phyloP scores from a whole-genome alignment of 2,329 filamentous ascomycete species.

The Ophiostoma montium region DNA sequence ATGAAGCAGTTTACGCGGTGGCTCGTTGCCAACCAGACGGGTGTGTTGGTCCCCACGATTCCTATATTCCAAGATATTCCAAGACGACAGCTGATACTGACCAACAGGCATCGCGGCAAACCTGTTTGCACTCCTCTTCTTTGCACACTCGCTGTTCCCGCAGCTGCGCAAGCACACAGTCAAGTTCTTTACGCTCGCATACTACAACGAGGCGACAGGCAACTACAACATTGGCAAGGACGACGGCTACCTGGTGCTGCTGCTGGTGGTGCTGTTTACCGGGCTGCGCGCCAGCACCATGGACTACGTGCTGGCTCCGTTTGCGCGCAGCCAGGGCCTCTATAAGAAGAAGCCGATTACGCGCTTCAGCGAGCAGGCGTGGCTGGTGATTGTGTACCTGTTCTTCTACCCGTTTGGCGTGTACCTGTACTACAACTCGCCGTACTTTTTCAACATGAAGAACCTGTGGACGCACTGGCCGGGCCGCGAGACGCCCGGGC shows the following conservation, averaged over 20 bases:
- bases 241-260: conserved; percentile 63
- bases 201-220: conserved; percentile 56
- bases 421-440: conserved; percentile 68
- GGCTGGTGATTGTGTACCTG: conserved; percentile 73
- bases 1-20: conserved; percentile 48
- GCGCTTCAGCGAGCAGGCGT: conserved; percentile 87
- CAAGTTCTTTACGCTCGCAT: conserved; percentile 79
- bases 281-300: conserved; percentile 71
- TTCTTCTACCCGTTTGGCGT: conserved; percentile 74
- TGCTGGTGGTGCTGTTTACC: conserved; percentile 74
- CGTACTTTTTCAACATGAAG: conserved; percentile 62
- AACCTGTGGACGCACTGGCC: conserved; percentile 82
- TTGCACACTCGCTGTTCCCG: conserved; percentile 72
- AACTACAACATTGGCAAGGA: conserved; percentile 65
- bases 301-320: conserved; percentile 72
- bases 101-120: conserved; percentile 66
- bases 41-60: conserved; percentile 43
- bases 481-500: conserved; percentile 53
- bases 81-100: neutral
- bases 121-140: conserved; percentile 65
- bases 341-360: conserved; percentile 61
- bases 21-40: conserved; percentile 68
- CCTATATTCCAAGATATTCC: too few species aligned
- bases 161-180: conserved; percentile 63
- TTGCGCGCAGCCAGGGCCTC: conserved; percentile 60